Conservation (phyloP, 768 basidiomycete species). For the Hygrocybe punicea region DNA sequence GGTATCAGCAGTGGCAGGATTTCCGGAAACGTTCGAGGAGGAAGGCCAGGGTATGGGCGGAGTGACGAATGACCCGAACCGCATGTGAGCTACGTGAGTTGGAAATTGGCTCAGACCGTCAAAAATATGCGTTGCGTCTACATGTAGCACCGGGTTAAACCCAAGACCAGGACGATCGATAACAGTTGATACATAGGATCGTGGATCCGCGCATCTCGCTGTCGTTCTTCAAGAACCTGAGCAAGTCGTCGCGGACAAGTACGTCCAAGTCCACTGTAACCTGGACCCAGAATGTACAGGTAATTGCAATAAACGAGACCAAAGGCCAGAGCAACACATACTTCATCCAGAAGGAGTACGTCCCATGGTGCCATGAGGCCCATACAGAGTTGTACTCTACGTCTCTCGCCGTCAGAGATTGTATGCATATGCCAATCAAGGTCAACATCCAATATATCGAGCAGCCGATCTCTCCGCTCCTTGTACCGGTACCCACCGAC, state of each 20-base stretch:
- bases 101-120: constrained; percentile 91
- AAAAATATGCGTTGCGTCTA: constrained; percentile 96
- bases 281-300: constrained; percentile 36
- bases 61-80: constrained; percentile 70
- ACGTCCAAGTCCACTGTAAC: constrained; percentile 98
- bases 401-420: constrained; percentile 94
- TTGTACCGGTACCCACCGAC: constrained; percentile 96
- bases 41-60: constrained; percentile 70
- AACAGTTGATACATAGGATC: constrained; percentile 66
- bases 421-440: constrained; percentile 94
- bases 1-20: neutral
- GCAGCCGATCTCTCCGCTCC: constrained; percentile 75
- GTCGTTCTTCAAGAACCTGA: constrained; percentile 82
- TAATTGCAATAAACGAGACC: neutral
- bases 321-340: constrained; percentile 29
- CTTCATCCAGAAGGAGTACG: constrained; percentile 90
- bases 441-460: constrained; percentile 93
- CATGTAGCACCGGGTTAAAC: neutral
- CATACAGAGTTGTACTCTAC: constrained; percentile 89
- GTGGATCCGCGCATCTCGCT: constrained; percentile 78
- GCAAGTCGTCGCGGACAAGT: constrained; percentile 86
- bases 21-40: constrained; percentile 16
- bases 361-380: constrained; percentile 96
- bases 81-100: constrained; percentile 90
- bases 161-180: constrained; percentile 2